phyloP scores from a whole-genome alignment of 352 stramenopile species.

The Pythium dissotocum region DNA sequence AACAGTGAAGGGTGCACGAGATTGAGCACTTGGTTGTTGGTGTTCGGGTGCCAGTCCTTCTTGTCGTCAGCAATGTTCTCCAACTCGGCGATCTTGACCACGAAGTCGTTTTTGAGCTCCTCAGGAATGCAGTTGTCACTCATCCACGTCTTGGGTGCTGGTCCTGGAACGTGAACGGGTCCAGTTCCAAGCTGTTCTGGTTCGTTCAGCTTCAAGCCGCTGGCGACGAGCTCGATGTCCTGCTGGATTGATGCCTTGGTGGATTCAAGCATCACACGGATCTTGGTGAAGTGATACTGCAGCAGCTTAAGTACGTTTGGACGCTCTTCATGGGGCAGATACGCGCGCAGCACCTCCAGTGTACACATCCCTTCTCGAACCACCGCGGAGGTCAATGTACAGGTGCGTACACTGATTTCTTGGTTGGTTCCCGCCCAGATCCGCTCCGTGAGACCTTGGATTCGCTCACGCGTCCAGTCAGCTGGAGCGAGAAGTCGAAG shows the following conservation, averaged over 20 bases:
- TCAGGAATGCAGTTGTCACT: not conserved
- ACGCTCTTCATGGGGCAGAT: not conserved
- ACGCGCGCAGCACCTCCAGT: not conserved
- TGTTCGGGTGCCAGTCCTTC: constrained; percentile 66
- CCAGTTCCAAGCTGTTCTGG: too few species aligned
- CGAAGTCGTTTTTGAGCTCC: not conserved
- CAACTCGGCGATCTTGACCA: not conserved
- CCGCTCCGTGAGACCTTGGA: not conserved
- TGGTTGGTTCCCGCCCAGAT: not conserved
- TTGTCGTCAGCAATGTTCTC: constrained; percentile 40
- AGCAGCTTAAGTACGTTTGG: not conserved
- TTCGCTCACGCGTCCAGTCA: not conserved
- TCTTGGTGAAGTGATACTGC: not conserved
- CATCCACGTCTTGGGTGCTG: not conserved
- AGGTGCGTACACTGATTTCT: not conserved
- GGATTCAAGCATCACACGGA: not conserved
- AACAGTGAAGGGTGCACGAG: constrained; percentile 64
- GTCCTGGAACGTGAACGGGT: too few species aligned
- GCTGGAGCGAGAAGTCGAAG: not conserved
- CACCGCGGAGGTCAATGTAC: not conserved
- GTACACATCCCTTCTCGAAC: not conserved
- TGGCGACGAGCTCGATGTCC: not conserved
- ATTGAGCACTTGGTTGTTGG: constrained; percentile 51
- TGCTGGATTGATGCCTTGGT: not conserved
- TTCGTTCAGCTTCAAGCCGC: not conserved